Conservation (phyloP, 106 monocot species). For the Xerophyta viscosa region DNA sequence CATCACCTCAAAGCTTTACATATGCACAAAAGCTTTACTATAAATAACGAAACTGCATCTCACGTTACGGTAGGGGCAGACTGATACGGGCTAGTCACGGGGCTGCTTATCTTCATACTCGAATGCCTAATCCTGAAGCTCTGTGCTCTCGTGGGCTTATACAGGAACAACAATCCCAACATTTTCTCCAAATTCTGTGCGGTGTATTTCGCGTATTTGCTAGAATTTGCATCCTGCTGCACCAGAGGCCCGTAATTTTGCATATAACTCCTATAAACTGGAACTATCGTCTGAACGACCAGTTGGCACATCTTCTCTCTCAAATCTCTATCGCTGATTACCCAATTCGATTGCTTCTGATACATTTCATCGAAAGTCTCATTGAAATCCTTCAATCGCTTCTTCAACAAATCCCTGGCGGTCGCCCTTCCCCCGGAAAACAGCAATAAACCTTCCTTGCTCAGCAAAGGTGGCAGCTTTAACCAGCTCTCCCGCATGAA, state of each 20-base stretch:
- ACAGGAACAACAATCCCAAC: slow-evolving; percentile 63
- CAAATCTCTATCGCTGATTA: slow-evolving; percentile 72
- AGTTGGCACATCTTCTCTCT: slow-evolving; percentile 58
- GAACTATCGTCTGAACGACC: slow-evolving; percentile 56
- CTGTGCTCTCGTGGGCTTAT: slow-evolving; percentile 33
- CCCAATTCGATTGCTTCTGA: slow-evolving; percentile 67
- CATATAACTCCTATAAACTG: slow-evolving; percentile 76
- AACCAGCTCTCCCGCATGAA: slow-evolving; percentile 79
- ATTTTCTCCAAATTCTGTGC: slow-evolving; percentile 61
- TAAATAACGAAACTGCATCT: too few relatives aligned
- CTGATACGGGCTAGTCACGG: slow-evolving; percentile 22
- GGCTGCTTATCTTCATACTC: slow-evolving; percentile 37
- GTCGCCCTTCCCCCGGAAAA: slow-evolving; percentile 84
- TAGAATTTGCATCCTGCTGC: slow-evolving; percentile 66
- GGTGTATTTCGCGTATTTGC: slow-evolving; percentile 75
- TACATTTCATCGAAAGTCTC: slow-evolving; percentile 72
- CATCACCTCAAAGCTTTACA: too few relatives aligned
- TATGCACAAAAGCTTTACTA: too few relatives aligned
- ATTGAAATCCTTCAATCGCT: slow-evolving; percentile 64
- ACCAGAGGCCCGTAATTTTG: slow-evolving; percentile 85
- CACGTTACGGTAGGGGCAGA: slow-evolving; percentile 37
- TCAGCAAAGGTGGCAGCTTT: slow-evolving; percentile 53
- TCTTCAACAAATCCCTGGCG: slow-evolving; percentile 78
- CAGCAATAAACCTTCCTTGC: slow-evolving; percentile 71
- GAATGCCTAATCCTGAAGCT: slow-evolving; percentile 46